Evolutionary conservation across 2,329 filamentous ascomycete genomes (phyloP).

Genomic region (Penicillium sp.): DNA sequence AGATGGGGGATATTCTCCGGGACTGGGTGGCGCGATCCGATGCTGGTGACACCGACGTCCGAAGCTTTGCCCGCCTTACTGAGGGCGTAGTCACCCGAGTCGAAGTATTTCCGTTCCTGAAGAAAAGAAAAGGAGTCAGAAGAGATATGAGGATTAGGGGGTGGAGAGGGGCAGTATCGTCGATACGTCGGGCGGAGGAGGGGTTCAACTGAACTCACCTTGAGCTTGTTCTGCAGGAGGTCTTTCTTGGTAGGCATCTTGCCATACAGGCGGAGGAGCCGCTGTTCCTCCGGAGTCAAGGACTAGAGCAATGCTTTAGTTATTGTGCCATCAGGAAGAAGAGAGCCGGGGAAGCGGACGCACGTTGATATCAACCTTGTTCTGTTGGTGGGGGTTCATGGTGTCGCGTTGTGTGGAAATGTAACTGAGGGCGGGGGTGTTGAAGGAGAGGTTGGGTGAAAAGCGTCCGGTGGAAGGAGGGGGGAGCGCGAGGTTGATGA

Average conservation of each 20-base stretch:
- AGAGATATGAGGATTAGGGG: neutral
- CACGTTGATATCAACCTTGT: conserved; percentile 96
- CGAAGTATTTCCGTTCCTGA: conserved; percentile 95
- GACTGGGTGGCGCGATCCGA: conserved; percentile 91
- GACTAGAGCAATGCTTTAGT: conserved; percentile 56
- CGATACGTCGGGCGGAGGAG: neutral
- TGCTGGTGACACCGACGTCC: conserved; percentile 85
- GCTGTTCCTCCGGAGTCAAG: conserved; percentile 90
- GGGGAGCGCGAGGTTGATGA: conserved; percentile 2
- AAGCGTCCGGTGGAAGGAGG: conserved; percentile 1
- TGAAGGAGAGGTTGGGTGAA: conserved; percentile 4
- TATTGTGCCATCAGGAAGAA: neutral
- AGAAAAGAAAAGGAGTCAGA: neutral
- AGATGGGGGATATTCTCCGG: conserved; percentile 94
- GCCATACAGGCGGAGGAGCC: conserved; percentile 93
- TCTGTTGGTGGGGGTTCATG: conserved; percentile 98
- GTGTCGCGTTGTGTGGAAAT: no score
- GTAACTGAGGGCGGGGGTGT: no score
- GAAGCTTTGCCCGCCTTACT: conserved; percentile 96
- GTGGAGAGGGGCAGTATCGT: neutral
- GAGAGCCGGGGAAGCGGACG: conserved; percentile 41
- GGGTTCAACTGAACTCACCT: conserved; percentile 48
- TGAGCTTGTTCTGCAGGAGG: conserved; percentile 95
- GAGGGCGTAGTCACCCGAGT: conserved; percentile 93
- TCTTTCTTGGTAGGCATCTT: conserved; percentile 97